phyloP scores from a whole-genome alignment of 164 flowering plant species.

The Kalanchoe fedtschenkoi region DNA sequence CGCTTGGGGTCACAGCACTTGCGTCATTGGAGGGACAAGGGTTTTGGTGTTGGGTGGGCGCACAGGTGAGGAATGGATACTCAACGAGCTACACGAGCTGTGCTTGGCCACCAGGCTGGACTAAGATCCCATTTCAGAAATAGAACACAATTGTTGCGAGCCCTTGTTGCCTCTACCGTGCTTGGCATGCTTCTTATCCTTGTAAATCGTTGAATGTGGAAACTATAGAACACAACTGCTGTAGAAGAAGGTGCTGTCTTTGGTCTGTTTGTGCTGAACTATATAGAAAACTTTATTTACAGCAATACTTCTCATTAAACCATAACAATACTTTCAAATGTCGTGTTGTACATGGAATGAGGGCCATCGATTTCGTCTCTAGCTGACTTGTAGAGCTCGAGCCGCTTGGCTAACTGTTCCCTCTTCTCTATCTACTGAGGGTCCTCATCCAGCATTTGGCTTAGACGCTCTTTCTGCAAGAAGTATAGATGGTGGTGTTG shows the following conservation, averaged over 20 bases:
- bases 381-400: no score
- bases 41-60: slow-evolving; percentile 78
- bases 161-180: not conserved
- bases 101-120: slow-evolving; percentile 68
- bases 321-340: no score
- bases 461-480: slow-evolving; percentile 44
- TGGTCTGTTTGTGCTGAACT: no score
- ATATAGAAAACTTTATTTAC: no score
- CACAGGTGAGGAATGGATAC: slow-evolving; percentile 81
- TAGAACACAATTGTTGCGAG: not conserved
- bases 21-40: slow-evolving; percentile 78
- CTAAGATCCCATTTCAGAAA: slow-evolving; percentile 16
- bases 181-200: no score
- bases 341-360: no score
- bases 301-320: no score
- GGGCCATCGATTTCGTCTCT: no score
- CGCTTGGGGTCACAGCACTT: slow-evolving; percentile 95
- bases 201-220: no score
- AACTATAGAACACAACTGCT: no score
- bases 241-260: not conserved
- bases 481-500: not conserved
- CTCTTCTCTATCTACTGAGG: slow-evolving; percentile 5
- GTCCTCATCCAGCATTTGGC: slow-evolving; percentile 4
- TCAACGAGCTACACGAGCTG: slow-evolving; percentile 73
- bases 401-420: slow-evolving; percentile 1